These are phyloP conservation scores for Gautieria morchelliformis DNA, from an alignment of 768 basidiomycete species.

Conservation along the genomic window DNA sequence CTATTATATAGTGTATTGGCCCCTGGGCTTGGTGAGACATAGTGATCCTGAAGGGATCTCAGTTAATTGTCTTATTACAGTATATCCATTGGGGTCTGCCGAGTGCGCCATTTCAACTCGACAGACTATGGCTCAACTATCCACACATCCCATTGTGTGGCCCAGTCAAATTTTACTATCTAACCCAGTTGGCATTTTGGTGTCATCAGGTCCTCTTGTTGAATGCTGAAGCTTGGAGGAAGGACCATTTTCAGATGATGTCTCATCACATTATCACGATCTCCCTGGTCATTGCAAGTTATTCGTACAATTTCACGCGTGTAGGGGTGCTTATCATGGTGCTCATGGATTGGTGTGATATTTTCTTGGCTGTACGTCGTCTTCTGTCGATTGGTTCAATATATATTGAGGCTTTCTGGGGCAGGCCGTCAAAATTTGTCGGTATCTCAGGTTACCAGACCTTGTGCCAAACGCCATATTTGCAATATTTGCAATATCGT, in stretches of 20 bases:
- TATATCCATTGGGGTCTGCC: slow-evolving; percentile 72
- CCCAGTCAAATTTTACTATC: slow-evolving; percentile 83
- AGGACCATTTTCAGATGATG: slow-evolving; percentile 96
- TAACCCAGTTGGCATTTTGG: slow-evolving; percentile 81
- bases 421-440: slow-evolving; percentile 88
- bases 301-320: slow-evolving; percentile 76
- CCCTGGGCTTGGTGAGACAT: slow-evolving; percentile 67
- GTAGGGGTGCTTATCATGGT: slow-evolving; percentile 85
- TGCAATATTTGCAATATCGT: slow-evolving; percentile 74
- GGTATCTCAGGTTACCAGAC: slow-evolving; percentile 62
- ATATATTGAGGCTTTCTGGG: not conserved
- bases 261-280: slow-evolving; percentile 89
- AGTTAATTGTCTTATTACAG: slow-evolving; percentile 32
- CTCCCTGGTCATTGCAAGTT: slow-evolving; percentile 65
- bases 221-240: slow-evolving; percentile 84
- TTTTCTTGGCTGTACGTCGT: slow-evolving; percentile 74
- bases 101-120: slow-evolving; percentile 51
- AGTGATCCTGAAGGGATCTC: slow-evolving; percentile 4
- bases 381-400: not conserved
- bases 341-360: slow-evolving; percentile 92
- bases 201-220: slow-evolving; percentile 85
- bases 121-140: slow-evolving; percentile 67
- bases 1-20: slow-evolving; percentile 72
- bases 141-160: slow-evolving; percentile 76
- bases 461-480: slow-evolving; percentile 67